Evolutionary conservation across 495 filamentous ascomycete genomes (phyloP).

Genomic region (Aspergillus incahuasiensis): DNA sequence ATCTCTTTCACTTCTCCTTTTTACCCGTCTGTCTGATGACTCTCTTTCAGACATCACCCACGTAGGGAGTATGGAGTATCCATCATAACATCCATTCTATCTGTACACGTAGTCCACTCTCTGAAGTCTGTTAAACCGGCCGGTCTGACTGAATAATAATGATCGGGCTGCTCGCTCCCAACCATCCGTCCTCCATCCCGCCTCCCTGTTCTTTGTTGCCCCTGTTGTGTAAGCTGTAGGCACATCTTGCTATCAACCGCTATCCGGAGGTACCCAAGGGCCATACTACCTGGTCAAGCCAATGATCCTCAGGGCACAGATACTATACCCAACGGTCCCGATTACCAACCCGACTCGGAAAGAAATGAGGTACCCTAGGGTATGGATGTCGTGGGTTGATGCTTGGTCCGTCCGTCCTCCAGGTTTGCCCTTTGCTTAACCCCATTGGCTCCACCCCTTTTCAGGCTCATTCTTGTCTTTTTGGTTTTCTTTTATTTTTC

Average conservation of each 20-base stretch:
- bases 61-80: neutral
- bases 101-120: conserved; percentile 2
- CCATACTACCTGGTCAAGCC: conserved; percentile 3
- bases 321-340: neutral
- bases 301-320: neutral
- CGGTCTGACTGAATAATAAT: too few relatives aligned
- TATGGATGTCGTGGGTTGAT: conserved; percentile 8
- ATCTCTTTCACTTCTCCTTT: conserved; percentile 1
- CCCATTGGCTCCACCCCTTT: conserved; percentile 32
- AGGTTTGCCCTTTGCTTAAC: conserved; percentile 10
- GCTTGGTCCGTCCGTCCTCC: conserved; percentile 12
- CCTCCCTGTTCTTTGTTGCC: conserved; percentile 1
- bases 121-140: neutral
- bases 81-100: conserved; percentile 4
- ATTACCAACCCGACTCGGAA: neutral
- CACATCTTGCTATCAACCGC: conserved; percentile 7
- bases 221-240: conserved; percentile 2
- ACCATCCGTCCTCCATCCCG: neutral
- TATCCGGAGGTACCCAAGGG: conserved; percentile 11
- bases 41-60: too few relatives aligned
- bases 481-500: conserved; percentile 11
- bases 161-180: conserved; percentile 2
- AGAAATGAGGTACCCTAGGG: conserved; percentile 10
- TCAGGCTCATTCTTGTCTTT: conserved; percentile 17
- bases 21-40: conserved; percentile 10